These are phyloP conservation scores for Dysphania ambrosioides DNA, from an alignment of 148 eudicot species.

Conservation along the genomic window DNA sequence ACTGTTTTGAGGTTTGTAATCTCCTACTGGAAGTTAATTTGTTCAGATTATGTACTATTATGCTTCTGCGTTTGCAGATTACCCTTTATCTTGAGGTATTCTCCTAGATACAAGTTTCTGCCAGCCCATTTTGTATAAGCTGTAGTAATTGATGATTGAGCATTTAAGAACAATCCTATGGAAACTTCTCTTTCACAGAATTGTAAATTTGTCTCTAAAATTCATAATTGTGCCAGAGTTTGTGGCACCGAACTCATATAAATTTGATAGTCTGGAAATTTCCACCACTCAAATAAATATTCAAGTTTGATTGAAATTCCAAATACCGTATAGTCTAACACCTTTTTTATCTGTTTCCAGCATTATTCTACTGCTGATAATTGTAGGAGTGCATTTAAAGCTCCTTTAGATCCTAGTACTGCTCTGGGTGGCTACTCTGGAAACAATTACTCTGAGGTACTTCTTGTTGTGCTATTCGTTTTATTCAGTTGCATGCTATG, in stretches of 20 bases:
- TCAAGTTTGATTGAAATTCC: neutral
- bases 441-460: constrained; percentile 88
- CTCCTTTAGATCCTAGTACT: constrained; percentile 96
- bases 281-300: neutral
- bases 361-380: constrained; percentile 70
- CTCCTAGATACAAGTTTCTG: neutral
- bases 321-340: constrained; percentile 4
- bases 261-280: neutral
- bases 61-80: neutral
- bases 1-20: constrained; percentile 78
- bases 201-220: neutral
- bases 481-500: constrained; percentile 10
- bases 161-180: neutral
- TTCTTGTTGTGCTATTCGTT: constrained; percentile 20
- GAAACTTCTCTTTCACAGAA: neutral
- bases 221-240: neutral
- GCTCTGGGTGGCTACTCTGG: constrained; percentile 91
- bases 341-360: constrained; percentile 36
- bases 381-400: constrained; percentile 94
- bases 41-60: neutral
- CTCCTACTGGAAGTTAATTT: neutral
- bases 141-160: neutral
- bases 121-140: neutral
- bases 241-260: too few relatives aligned
- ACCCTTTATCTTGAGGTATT: neutral